Percentiles rank a stretch among this genome's conserved stretches.
Evolutionary conservation across 768 basidiomycete species (phyloP).

Genomic region (Paxillus involutus): DNA sequence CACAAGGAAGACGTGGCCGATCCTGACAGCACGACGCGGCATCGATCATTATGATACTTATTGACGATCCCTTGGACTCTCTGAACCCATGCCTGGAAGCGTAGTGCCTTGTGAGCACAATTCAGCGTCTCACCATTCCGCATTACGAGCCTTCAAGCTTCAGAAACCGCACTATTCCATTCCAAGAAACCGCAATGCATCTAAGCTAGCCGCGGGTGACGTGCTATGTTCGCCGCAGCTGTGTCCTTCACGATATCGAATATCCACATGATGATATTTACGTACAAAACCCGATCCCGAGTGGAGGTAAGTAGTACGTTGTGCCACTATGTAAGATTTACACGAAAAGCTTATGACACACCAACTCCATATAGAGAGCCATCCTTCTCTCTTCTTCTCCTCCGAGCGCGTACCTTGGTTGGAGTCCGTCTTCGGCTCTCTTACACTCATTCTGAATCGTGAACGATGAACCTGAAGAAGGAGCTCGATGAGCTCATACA

Average conservation of each 20-base stretch:
- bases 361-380: neutral
- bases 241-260: neutral
- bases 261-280: neutral
- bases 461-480: constrained; percentile 21
- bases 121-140: neutral
- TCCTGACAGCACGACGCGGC: no score
- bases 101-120: no score
- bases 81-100: no score
- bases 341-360: neutral
- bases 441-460: neutral
- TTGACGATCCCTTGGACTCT: no score
- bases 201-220: no score
- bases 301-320: no score
- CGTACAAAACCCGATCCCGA: neutral
- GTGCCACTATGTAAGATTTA: no score
- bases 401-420: neutral
- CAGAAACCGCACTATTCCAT: neutral
- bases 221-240: neutral
- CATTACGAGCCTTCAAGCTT: neutral
- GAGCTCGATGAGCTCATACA: constrained; percentile 20
- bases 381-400: neutral
- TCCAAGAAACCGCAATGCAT: neutral
- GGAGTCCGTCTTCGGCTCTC: neutral
- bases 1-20: no score
- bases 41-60: no score